Conservation (phyloP, 352 stramenopile genomes). For the Globisporangium paddicum region DNA sequence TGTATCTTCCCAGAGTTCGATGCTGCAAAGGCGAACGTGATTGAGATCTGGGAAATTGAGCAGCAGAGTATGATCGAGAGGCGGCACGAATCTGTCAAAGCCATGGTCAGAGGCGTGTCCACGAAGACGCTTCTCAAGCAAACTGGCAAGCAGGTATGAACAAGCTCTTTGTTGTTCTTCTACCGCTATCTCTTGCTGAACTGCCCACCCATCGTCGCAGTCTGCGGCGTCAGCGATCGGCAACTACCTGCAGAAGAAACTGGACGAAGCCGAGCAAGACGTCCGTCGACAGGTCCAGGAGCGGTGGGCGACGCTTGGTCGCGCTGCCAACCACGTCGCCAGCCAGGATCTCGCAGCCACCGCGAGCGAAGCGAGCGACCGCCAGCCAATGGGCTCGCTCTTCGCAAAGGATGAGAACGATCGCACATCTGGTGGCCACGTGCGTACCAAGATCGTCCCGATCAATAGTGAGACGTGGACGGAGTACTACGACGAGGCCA, state of each 20-base stretch:
- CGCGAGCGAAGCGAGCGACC: background rate
- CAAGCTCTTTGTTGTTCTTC: too few species aligned
- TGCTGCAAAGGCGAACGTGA: conserved; percentile 23
- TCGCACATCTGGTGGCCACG: background rate
- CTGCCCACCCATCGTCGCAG: background rate
- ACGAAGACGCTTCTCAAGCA: conserved; percentile 34
- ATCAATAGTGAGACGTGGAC: conserved; percentile 24
- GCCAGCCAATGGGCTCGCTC: conserved; percentile 1
- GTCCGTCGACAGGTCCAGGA: conserved; percentile 28
- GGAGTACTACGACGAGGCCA: conserved; percentile 22
- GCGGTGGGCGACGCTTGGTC: conserved; percentile 30
- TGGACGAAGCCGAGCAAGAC: conserved; percentile 27
- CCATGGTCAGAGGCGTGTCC: conserved; percentile 31
- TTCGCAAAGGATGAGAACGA: conserved; percentile 4
- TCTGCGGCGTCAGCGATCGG: conserved; percentile 5
- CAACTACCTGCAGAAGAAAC: conserved; percentile 42
- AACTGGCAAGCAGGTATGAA: conserved; percentile 29
- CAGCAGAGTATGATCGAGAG: conserved; percentile 18
- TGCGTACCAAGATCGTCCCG: conserved; percentile 18
- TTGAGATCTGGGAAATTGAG: conserved; percentile 29
- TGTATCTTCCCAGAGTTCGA: conserved; percentile 36
- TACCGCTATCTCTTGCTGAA: too few species aligned
- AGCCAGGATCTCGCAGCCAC: background rate
- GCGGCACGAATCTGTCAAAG: conserved; percentile 22
- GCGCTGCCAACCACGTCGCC: conserved; percentile 11